phyloP scores from a whole-genome alignment of 495 filamentous ascomycete genomes.

The Umbilicaria muhlenbergii region DNA sequence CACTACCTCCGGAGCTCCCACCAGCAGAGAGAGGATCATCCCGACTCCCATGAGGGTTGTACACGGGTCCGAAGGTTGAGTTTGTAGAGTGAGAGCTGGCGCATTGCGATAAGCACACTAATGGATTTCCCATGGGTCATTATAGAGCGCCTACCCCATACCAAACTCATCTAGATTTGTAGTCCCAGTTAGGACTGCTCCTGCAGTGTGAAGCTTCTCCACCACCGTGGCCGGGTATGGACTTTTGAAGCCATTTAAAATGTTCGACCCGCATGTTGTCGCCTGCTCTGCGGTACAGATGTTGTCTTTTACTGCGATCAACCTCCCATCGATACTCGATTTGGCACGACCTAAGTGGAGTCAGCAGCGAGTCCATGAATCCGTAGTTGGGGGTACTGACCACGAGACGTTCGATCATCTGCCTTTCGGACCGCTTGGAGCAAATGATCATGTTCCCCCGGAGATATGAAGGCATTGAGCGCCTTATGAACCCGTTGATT shows the following conservation, averaged over 20 bases:
- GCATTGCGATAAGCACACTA: not conserved
- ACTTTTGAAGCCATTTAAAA: slow-evolving; percentile 50
- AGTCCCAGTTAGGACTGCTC: slow-evolving; percentile 56
- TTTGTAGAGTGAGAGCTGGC: slow-evolving; percentile 56
- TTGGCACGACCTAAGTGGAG: not conserved
- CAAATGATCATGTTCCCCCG: slow-evolving; percentile 20
- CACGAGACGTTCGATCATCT: slow-evolving; percentile 23
- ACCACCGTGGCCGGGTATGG: slow-evolving; percentile 83
- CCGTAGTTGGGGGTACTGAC: slow-evolving; percentile 9
- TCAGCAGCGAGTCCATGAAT: not conserved
- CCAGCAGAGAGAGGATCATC: slow-evolving; percentile 48
- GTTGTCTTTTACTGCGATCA: slow-evolving; percentile 79
- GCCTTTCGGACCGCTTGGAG: slow-evolving; percentile 23
- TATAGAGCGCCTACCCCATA: slow-evolving; percentile 47
- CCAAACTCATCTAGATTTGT: slow-evolving; percentile 96
- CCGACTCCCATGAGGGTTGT: slow-evolving; percentile 20
- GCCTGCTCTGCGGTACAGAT: slow-evolving; percentile 55
- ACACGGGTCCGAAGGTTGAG: slow-evolving; percentile 57
- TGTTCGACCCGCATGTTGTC: slow-evolving; percentile 71
- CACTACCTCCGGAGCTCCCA: slow-evolving; percentile 90
- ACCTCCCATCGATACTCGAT: slow-evolving; percentile 27
- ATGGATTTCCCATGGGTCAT: not conserved
- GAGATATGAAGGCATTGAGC: slow-evolving; percentile 32
- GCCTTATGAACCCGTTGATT: slow-evolving; percentile 25
- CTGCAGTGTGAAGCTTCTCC: slow-evolving; percentile 42